Evolutionary conservation across 169 alveolate species (phyloP).

Genomic region (Plasmodium sp.): DNA sequence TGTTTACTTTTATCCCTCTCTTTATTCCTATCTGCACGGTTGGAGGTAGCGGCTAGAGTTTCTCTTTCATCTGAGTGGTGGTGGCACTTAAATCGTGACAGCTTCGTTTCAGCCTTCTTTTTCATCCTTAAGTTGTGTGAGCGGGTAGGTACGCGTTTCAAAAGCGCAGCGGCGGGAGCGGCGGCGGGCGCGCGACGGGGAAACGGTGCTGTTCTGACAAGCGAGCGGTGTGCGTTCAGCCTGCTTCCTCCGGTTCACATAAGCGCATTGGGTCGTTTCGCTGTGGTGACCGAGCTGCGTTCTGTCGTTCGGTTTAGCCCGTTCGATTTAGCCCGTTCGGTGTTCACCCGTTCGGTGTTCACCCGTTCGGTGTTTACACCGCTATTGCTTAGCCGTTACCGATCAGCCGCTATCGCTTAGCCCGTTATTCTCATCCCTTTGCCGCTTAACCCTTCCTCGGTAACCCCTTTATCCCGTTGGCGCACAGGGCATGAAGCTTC

Average conservation of each 20-base stretch:
- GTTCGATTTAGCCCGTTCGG: neutral
- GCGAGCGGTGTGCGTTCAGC: neutral
- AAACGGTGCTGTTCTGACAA: neutral
- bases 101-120: slow-evolving; percentile 8
- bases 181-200: neutral
- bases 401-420: neutral
- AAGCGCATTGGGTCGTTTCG: neutral
- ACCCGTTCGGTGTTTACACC: neutral
- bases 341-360: neutral
- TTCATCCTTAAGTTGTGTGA: slow-evolving; percentile 27
- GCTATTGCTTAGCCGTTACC: neutral
- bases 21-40: slow-evolving; percentile 11
- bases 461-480: neutral
- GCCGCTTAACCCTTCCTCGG: neutral
- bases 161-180: neutral
- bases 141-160: neutral
- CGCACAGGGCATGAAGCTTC: neutral
- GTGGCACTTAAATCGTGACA: neutral
- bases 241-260: neutral
- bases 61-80: slow-evolving; percentile 16
- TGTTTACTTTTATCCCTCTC: neutral
- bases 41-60: slow-evolving; percentile 2
- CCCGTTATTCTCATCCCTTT: neutral
- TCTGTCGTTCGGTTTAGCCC: neutral
- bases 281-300: neutral